These are phyloP conservation scores for Fusarium anguioides DNA, from an alignment of 2,329 filamentous ascomycete species.

Conservation along the genomic window DNA sequence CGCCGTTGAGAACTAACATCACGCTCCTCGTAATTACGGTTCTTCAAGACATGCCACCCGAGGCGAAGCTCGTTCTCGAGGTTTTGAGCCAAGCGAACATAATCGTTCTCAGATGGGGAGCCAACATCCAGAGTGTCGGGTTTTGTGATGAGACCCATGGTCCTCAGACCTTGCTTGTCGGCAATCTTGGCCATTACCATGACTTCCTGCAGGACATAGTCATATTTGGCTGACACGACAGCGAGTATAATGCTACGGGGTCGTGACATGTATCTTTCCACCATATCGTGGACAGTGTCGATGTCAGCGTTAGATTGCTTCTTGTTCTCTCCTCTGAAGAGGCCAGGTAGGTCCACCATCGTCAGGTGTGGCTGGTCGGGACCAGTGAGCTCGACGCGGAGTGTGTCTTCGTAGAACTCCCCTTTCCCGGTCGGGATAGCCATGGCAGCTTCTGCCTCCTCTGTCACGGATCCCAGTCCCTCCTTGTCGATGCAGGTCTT, in stretches of 20 bases:
- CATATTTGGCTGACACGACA: constrained; percentile 66
- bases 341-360: constrained; percentile 68
- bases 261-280: constrained; percentile 67
- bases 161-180: constrained; percentile 53
- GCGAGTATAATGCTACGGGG: constrained; percentile 69
- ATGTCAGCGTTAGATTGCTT: constrained; percentile 59
- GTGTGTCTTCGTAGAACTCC: constrained; percentile 59
- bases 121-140: constrained; percentile 55
- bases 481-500: constrained; percentile 29
- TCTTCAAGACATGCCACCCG: constrained; percentile 64
- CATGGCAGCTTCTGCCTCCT: constrained; percentile 60
- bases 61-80: constrained; percentile 59
- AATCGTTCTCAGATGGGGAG: constrained; percentile 55
- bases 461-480: constrained; percentile 48
- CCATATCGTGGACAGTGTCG: constrained; percentile 59
- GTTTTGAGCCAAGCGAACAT: constrained; percentile 58
- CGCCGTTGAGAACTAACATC: constrained; percentile 49
- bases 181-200: constrained; percentile 55
- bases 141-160: constrained; percentile 69
- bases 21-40: constrained; percentile 29
- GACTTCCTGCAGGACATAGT: constrained; percentile 70
- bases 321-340: constrained; percentile 55
- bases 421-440: constrained; percentile 53
- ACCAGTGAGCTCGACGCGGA: constrained; percentile 62
- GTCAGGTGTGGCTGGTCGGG: constrained; percentile 65